A percentile compares a stretch with the other conserved stretches of the same genome.
Conservation (phyloP, 805 yeast genomes). For the Lachancea sp. region DNA sequence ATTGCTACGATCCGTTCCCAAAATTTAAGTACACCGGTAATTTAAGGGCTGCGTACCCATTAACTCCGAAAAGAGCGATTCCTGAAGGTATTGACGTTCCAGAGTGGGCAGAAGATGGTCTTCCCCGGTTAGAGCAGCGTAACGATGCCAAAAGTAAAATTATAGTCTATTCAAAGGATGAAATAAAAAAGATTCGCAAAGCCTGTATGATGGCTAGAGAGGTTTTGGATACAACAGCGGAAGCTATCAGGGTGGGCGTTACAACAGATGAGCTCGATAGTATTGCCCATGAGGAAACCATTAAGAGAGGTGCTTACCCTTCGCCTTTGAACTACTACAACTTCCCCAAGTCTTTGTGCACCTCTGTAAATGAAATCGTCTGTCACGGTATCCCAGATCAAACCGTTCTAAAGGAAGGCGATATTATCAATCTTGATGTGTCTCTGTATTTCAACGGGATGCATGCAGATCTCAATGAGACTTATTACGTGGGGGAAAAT, state of each 20-base stretch:
- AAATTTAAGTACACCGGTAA: slow-evolving; percentile 66
- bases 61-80: slow-evolving; percentile 61
- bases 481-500: slow-evolving; percentile 92
- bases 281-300: slow-evolving; percentile 79
- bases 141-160: slow-evolving; percentile 65
- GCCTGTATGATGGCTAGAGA: slow-evolving; percentile 79
- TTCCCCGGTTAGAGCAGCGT: slow-evolving; percentile 70
- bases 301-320: slow-evolving; percentile 87
- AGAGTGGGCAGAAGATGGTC: slow-evolving; percentile 78
- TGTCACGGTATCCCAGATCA: slow-evolving; percentile 98
- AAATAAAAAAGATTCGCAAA: slow-evolving; percentile 65
- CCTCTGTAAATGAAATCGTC: slow-evolving; percentile 89
- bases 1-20: slow-evolving; percentile 83
- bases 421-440: slow-evolving; percentile 86
- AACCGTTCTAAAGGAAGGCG: slow-evolving; percentile 84
- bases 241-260: slow-evolving; percentile 75
- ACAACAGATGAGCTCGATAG: slow-evolving; percentile 90
- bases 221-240: slow-evolving; percentile 83
- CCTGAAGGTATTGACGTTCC: slow-evolving; percentile 70
- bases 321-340: slow-evolving; percentile 92
- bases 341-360: slow-evolving; percentile 88
- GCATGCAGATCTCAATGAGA: slow-evolving; percentile 93
- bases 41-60: slow-evolving; percentile 74
- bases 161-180: slow-evolving; percentile 56
- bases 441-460: slow-evolving; percentile 78